phyloP scores from a whole-genome alignment of 192 early-diverging fungal species.

The Dissophora globulifera region DNA sequence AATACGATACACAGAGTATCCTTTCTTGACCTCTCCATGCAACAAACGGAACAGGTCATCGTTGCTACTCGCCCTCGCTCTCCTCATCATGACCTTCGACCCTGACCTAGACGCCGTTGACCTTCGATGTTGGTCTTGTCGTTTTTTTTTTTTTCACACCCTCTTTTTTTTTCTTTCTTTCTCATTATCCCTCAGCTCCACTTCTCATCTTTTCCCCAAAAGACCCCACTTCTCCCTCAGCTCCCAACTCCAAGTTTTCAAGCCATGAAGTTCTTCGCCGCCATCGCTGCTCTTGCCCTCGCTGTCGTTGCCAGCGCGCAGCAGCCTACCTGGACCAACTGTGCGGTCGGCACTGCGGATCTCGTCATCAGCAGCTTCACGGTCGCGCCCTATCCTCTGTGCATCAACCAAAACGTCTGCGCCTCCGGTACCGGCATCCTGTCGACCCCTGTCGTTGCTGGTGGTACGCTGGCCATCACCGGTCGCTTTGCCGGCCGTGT shows the following conservation, averaged over 20 bases:
- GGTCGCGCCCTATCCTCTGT: conserved; percentile 53
- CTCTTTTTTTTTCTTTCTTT: conserved; percentile 2
- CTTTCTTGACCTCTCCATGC: too few species aligned
- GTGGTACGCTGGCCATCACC: conserved; percentile 19
- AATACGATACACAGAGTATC: too few species aligned
- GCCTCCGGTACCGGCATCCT: conserved; percentile 41
- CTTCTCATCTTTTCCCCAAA: background rate
- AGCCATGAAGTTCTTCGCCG: conserved; percentile 59
- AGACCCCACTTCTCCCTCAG: background rate
- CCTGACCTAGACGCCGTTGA: too few species aligned
- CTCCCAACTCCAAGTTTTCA: background rate
- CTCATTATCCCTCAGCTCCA: background rate
- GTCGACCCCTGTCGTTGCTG: conserved; percentile 27
- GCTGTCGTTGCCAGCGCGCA: conserved; percentile 50
- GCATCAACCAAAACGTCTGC: conserved; percentile 44
- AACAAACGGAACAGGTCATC: too few species aligned
- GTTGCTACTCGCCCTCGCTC: too few species aligned
- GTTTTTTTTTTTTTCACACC: too few species aligned
- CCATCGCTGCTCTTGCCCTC: conserved; percentile 56
- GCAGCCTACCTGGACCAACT: conserved; percentile 54
- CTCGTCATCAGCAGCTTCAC: conserved; percentile 53
- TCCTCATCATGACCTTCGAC: too few species aligned
- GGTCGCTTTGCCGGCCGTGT: conserved; percentile 12
- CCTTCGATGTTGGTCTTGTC: too few species aligned
- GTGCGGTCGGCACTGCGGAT: conserved; percentile 56